phyloP scores from a whole-genome alignment of 305 asterid genomes.

The Rubia occidens region DNA sequence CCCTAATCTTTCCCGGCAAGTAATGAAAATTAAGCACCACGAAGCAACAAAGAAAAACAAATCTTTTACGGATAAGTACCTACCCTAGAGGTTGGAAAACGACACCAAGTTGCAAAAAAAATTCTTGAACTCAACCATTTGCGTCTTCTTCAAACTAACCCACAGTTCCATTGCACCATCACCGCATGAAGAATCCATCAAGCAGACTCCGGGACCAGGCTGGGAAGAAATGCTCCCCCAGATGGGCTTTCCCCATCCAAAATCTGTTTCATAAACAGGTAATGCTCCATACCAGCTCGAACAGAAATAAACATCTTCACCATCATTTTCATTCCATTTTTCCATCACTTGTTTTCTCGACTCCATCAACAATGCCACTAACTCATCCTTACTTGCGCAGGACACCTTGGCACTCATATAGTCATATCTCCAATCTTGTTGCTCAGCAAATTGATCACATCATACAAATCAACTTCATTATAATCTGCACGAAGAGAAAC shows the following conservation, averaged over 20 bases:
- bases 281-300: constrained; percentile 12
- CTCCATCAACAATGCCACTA: not conserved
- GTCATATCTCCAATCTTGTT: not conserved
- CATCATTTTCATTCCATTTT: constrained; percentile 3
- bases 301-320: not conserved
- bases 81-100: not conserved
- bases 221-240: constrained; percentile 3
- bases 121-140: not conserved
- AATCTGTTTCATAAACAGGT: constrained; percentile 5
- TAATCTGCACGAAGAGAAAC: not conserved
- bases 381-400: not conserved
- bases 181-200: constrained; percentile 5
- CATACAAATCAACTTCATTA: not conserved
- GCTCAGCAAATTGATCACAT: not conserved
- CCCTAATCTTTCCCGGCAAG: too few species aligned
- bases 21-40: too few species aligned
- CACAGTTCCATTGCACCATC: not conserved
- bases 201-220: constrained; percentile 1
- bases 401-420: not conserved
- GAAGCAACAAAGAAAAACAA: too few species aligned
- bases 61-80: too few species aligned
- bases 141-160: not conserved
- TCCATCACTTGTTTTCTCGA: not conserved
- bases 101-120: not conserved
- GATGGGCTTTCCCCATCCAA: constrained; percentile 7